Evolutionary conservation across 2,329 filamentous ascomycete genomes (phyloP), one percentile per base, ranked within the genome.

Genomic region (Calonectria fujianensis): DNA sequence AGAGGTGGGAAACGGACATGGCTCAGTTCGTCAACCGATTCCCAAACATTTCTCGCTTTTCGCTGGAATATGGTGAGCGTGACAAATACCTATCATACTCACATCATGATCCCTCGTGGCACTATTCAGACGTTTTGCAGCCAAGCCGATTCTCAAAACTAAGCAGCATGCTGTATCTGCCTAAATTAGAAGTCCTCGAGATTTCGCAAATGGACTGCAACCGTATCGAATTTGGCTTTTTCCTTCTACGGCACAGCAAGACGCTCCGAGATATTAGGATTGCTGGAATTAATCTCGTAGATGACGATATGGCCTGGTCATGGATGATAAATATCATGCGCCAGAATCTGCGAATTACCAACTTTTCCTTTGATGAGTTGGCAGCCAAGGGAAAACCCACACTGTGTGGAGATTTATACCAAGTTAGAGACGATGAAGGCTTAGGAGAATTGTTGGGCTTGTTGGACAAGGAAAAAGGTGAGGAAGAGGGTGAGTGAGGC

Each of bases 281-380:
- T 16, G 18, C 10, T 9, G 54, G 20, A 8, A 61, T 61, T 5
- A n/a, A 61, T 27, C 29, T 61, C n/a, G 20, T 61, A 3, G 54
- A 61, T 9, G 32, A 61, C 11, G 32, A n/a, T 2, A 14, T 5
- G 32, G 32, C 20, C 11, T 61, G 54, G 54, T 32, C 29, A 61
- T 61, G 54, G 54, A 35, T 61, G 32, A 39, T 61, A 13, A 61
- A 61, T 4, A 20, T 61, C 20, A 37, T 61, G 32, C 54, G 20
- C 3, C 18, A 61, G 39, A 37, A 61, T 9, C 20, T 61, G n/a
- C 18, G 39, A 7, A 37, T 61, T 8, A 39, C 8, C 18, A 61
- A 61, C 9, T 61, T 61, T 37, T 4, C 20, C 10, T 61, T 61
- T 24, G 32, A 39, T 24, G 4, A 16, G n/a, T 39, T 35, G 20